Evolutionary conservation across 805 yeast genomes (phyloP).

Genomic region (Teunomyces funiuensis): DNA sequence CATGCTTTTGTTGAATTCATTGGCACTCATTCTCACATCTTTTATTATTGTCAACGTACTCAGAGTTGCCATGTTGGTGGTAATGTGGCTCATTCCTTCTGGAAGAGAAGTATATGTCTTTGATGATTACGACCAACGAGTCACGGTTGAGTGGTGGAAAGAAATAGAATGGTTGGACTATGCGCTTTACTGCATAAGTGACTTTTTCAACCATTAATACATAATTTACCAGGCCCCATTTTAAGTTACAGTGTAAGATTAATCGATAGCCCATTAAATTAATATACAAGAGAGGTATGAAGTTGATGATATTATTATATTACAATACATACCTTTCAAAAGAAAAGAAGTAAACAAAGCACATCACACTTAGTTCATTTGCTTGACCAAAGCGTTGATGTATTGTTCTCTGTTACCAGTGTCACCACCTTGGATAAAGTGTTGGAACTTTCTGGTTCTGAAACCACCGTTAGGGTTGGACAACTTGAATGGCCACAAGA

Average conservation of each 20-base stretch:
- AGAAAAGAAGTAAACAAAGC: slow-evolving; percentile 10
- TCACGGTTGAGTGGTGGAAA: slow-evolving; percentile 30
- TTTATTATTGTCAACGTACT: slow-evolving; percentile 19
- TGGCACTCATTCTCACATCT: slow-evolving; percentile 22
- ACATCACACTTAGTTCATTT: slow-evolving; percentile 69
- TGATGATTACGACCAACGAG: slow-evolving; percentile 14
- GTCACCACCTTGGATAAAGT: slow-evolving; percentile 97
- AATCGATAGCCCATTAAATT: slow-evolving; percentile 1
- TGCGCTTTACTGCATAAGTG: slow-evolving; percentile 16
- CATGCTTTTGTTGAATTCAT: slow-evolving; percentile 17
- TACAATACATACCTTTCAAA: slow-evolving; percentile 8
- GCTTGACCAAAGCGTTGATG: slow-evolving; percentile 92
- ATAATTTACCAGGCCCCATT: neutral
- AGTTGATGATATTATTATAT: slow-evolving; percentile 9
- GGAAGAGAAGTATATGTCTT: slow-evolving; percentile 9
- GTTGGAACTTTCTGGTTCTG: slow-evolving; percentile 97
- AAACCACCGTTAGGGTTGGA: slow-evolving; percentile 97
- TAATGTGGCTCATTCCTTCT: slow-evolving; percentile 5
- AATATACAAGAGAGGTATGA: slow-evolving; percentile 1
- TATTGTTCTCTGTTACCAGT: slow-evolving; percentile 97
- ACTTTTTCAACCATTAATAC: slow-evolving; percentile 1
- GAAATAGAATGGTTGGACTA: slow-evolving; percentile 33
- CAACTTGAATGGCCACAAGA: slow-evolving; percentile 96
- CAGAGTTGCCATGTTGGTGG: slow-evolving; percentile 16
- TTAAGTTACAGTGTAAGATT: neutral